These are phyloP conservation scores for Penicillium psychrosexuale DNA, from an alignment of 2,329 filamentous ascomycete genomes.

Conservation along the genomic window DNA sequence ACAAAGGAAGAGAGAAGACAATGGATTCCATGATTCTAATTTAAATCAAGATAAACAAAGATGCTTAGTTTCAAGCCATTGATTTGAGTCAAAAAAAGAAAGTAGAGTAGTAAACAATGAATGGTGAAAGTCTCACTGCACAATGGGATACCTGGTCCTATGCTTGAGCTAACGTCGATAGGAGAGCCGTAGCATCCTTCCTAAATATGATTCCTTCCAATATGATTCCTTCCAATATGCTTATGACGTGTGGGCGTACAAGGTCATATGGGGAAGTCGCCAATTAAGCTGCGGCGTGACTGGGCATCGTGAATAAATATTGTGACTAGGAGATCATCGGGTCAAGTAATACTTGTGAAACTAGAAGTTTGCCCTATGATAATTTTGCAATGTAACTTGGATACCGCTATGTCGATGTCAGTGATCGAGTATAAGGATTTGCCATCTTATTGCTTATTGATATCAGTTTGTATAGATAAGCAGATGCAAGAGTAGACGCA, in stretches of 20 bases:
- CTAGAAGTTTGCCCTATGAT: not conserved
- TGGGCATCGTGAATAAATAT: slow-evolving; percentile 12
- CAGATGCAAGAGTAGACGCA: not conserved
- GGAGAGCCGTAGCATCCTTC: not conserved
- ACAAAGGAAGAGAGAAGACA: not conserved
- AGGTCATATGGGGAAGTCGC: slow-evolving; percentile 18
- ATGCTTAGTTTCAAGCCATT: not conserved
- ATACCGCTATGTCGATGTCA: not conserved
- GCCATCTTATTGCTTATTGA: not conserved
- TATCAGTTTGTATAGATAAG: not conserved
- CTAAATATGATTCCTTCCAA: not conserved
- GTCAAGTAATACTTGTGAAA: not conserved
- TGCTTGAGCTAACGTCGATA: not conserved
- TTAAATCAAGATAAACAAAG: not conserved
- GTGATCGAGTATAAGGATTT: not conserved
- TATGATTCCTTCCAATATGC: too few relatives aligned
- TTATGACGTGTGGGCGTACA: slow-evolving; percentile 16
- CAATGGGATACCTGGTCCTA: not conserved
- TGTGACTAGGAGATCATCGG: not conserved
- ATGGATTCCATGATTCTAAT: not conserved
- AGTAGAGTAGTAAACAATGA: not conserved
- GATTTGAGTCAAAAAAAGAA: not conserved
- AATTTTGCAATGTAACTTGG: not conserved
- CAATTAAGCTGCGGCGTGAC: slow-evolving; percentile 16
- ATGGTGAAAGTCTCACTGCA: not conserved